phyloP scores from a whole-genome alignment of 202 grass and related monocot genomes.

The Schoenoplectus tabernaemontani region DNA sequence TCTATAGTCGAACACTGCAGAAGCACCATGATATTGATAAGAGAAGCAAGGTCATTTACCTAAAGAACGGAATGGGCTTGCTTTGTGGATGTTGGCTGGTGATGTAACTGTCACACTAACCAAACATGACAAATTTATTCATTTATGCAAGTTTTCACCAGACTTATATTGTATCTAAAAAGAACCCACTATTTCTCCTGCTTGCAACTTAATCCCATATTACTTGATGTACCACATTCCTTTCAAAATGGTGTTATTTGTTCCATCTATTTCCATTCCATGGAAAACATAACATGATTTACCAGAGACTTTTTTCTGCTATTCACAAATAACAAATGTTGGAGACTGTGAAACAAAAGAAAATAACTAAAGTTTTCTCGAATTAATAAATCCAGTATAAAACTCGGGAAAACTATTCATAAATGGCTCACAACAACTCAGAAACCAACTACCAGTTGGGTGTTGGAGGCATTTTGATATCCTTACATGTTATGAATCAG shows the following conservation, averaged over 20 bases:
- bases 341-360: not conserved
- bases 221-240: not conserved
- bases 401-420: not conserved
- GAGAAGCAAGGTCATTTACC: not conserved
- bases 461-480: not conserved
- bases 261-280: not conserved
- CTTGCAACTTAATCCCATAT: not conserved
- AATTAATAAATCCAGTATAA: not conserved
- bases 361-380: not conserved
- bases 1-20: not conserved
- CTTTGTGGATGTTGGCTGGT: not conserved
- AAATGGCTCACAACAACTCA: not conserved
- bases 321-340: not conserved
- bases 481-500: not conserved
- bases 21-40: not conserved
- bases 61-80: not conserved
- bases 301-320: not conserved
- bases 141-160: not conserved
- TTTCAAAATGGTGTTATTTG: not conserved
- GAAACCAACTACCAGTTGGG: not conserved
- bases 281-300: not conserved
- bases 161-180: not conserved
- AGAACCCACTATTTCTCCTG: not conserved
- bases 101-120: not conserved
- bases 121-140: not conserved